Percentiles rank a stretch among this genome's conserved stretches.
Evolutionary conservation across 139 green algal species (phyloP).

Genomic region (Monoraphidium neglectum): DNA sequence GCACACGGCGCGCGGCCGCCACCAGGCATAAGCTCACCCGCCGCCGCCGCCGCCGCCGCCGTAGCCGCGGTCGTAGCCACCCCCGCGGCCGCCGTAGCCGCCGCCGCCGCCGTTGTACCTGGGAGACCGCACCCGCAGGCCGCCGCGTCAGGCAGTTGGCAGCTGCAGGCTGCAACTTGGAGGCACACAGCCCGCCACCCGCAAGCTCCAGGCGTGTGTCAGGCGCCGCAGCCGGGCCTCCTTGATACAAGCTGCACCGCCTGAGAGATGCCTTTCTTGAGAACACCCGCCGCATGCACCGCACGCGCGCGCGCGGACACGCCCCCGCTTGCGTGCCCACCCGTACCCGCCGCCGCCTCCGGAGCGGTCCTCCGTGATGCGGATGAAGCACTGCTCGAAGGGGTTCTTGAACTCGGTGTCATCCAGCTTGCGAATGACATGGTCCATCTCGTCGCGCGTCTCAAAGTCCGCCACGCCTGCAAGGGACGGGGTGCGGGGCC

Average conservation of each 20-base stretch:
- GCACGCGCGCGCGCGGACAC: neutral
- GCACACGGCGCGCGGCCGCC: no score
- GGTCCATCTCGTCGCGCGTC: slow-evolving; percentile 57
- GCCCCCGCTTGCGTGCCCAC: neutral
- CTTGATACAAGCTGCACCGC: no score
- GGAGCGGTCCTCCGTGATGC: slow-evolving; percentile 13
- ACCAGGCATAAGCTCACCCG: no score
- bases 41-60: neutral
- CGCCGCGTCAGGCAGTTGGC: neutral
- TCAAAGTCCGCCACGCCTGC: slow-evolving; percentile 68
- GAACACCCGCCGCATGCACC: neutral
- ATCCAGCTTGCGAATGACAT: slow-evolving; percentile 68
- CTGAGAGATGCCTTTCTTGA: no score
- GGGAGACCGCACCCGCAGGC: slow-evolving; percentile 11
- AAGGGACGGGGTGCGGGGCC: no score
- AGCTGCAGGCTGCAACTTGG: slow-evolving; percentile 17
- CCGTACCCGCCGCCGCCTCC: no score
- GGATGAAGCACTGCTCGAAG: slow-evolving; percentile 59
- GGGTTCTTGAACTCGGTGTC: slow-evolving; percentile 86
- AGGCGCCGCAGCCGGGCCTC: no score
- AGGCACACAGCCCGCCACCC: neutral
- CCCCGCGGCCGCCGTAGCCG: slow-evolving; percentile 5
- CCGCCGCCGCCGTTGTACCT: slow-evolving; percentile 10
- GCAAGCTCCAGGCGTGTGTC: no score
- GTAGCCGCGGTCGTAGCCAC: neutral